These are phyloP conservation scores for Erodium moschatum DNA, from an alignment of 441 rosid species.

Conservation along the genomic window DNA sequence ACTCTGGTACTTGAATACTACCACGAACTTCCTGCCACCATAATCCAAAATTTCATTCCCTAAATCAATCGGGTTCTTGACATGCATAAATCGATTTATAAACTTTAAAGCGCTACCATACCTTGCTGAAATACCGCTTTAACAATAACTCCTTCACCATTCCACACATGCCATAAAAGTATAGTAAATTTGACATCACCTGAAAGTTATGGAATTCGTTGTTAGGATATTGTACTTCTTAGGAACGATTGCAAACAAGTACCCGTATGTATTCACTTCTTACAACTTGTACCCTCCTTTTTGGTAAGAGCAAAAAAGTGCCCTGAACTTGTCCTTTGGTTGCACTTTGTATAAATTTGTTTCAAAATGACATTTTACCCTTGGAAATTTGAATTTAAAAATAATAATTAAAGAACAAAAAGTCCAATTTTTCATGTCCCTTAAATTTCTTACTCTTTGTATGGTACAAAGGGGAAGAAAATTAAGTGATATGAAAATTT, in stretches of 20 bases:
- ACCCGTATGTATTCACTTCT: too few relatives aligned
- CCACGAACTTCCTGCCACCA: conserved; percentile 74
- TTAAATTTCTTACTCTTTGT: too few relatives aligned
- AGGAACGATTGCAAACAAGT: background rate
- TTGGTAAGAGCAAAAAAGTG: too few relatives aligned
- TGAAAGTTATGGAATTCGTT: conserved; percentile 27
- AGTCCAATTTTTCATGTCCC: too few relatives aligned
- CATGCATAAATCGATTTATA: background rate
- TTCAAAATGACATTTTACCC: too few relatives aligned
- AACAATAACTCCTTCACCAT: conserved; percentile 74
- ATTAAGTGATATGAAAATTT: too few relatives aligned
- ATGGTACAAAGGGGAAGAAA: too few relatives aligned
- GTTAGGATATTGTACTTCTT: background rate
- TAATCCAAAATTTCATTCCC: conserved; percentile 15
- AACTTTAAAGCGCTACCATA: conserved; percentile 21
- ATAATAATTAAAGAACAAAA: too few relatives aligned
- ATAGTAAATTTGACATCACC: conserved; percentile 76
- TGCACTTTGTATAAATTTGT: too few relatives aligned
- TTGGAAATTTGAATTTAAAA: too few relatives aligned
- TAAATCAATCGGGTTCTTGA: conserved; percentile 5
- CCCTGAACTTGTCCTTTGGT: too few relatives aligned
- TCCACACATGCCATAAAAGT: conserved; percentile 89
- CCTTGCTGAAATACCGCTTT: conserved; percentile 91
- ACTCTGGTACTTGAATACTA: conserved; percentile 63
- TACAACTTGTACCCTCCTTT: too few relatives aligned